Evolutionary conservation across 2,329 filamentous ascomycete genomes (phyloP), one percentile per base, ranked within the genome.

Genomic region (Monascus ruber): DNA sequence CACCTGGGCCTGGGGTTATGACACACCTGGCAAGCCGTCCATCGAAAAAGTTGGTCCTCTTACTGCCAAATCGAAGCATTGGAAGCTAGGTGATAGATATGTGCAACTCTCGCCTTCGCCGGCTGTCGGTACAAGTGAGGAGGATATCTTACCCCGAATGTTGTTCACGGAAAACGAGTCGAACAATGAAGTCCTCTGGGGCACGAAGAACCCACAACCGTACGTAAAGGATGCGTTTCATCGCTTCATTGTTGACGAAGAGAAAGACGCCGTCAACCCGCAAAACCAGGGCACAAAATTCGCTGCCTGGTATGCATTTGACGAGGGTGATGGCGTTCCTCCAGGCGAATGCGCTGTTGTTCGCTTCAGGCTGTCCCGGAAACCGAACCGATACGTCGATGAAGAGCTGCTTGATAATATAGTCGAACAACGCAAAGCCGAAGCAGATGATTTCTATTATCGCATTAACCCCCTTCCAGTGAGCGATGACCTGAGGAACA

Each of bases 151-250:
- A 55, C 91, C 91, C 2, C 70, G 85, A 54, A 69, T 94, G 51
- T 70, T 96, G 42, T 96, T 94, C 64, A 96, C 89, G 1, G 89
- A 95, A 52, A 96, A 96, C 55, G 88, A 96, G 54, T 94, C 85
- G 51, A 96, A 96, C 58, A 82, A 79, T 59, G 72, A 87, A 46
- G 64, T 70, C 8, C 72, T 96, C 1, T 95, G 91, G 63, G 73
- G 72, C 3, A 80, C 81, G 35, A 69, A 85, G 60, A 96, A 96
- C 60, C 75, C 79, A 50, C 77, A 82, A 29, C 77, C 80, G 0
- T 94, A 87, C 53, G 87, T 95, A 59, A 96, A 96, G 65, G 89
- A 96, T 62, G 91, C 85, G 8, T 94, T 96, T 64, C 89, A 96
- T 60, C 74, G 83, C 47, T 76, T 85, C 54, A 87, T 96, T 43